A percentile compares a stretch with the other conserved stretches of the same genome.
phyloP scores from a whole-genome alignment of 345 rosid genomes.

The Eucalyptus dawsonii region DNA sequence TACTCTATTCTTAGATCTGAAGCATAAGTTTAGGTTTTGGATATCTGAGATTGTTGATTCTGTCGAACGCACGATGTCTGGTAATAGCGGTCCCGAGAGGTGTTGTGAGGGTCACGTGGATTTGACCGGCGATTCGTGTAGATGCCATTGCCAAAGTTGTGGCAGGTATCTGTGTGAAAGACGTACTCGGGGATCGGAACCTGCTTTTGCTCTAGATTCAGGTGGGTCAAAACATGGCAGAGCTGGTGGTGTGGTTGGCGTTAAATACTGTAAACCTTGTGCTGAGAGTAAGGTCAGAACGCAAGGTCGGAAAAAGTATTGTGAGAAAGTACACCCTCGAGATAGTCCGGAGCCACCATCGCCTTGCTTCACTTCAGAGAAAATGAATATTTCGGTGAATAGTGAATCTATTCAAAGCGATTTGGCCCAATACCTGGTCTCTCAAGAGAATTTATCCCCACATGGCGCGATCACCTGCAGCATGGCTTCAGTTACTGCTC shows the following conservation, averaged over 20 bases:
- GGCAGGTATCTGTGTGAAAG: conserved; percentile 44
- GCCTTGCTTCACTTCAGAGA: conserved; percentile 16
- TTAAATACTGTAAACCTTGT: conserved; percentile 59
- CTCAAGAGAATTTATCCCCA: conserved; percentile 36
- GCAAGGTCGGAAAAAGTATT: conserved; percentile 29
- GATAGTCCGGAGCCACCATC: conserved; percentile 65
- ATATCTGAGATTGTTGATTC: conserved; percentile 36
- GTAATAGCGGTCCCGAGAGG: conserved; percentile 13
- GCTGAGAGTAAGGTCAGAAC: conserved; percentile 14
- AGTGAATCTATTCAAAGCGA: conserved; percentile 13
- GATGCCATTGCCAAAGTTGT: conserved; percentile 54
- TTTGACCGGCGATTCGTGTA: conserved; percentile 7
- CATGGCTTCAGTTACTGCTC: conserved; percentile 26
- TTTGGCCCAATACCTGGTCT: conserved; percentile 34
- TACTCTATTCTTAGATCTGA: conserved; percentile 58
- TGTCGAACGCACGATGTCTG: conserved; percentile 30
- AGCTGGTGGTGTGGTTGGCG: not conserved
- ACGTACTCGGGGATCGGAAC: conserved; percentile 15
- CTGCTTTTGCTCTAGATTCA: conserved; percentile 2
- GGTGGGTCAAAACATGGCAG: not conserved
- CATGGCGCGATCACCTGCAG: conserved; percentile 15
- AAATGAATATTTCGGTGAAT: not conserved
- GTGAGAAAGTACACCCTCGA: conserved; percentile 77
- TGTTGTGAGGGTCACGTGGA: conserved; percentile 38
- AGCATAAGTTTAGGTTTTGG: conserved; percentile 67